Conservation (phyloP, 2,329 filamentous ascomycete species). For the Sarocladiaceae sp. region DNA sequence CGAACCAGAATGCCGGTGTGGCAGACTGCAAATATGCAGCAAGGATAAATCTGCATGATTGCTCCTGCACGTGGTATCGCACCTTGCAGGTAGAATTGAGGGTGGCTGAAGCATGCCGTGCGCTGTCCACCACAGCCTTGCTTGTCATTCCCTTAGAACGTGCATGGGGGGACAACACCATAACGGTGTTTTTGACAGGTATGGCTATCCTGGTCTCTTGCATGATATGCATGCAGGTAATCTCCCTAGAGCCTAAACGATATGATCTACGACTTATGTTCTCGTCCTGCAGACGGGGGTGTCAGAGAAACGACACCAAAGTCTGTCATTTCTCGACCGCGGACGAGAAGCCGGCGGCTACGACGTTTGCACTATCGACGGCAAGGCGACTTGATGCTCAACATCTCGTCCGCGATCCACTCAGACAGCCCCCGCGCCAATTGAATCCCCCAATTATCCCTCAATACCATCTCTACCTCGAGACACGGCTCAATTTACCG, state of each 20-base stretch:
- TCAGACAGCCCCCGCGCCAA: not conserved
- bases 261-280: slow-evolving; percentile 5
- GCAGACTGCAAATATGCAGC: not conserved
- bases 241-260: not conserved
- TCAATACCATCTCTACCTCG: not conserved
- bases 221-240: not conserved
- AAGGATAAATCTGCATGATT: not conserved
- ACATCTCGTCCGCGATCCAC: not conserved
- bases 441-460: too few species aligned
- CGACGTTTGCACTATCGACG: not conserved
- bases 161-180: not conserved
- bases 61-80: not conserved
- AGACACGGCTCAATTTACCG: not conserved
- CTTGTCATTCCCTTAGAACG: not conserved
- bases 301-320: too few species aligned
- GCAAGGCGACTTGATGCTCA: not conserved
- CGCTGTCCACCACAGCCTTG: not conserved
- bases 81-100: not conserved
- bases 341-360: not conserved
- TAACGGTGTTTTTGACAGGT: slow-evolving; percentile 2
- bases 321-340: not conserved
- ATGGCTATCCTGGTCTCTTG: not conserved
- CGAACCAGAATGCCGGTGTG: slow-evolving; percentile 7
- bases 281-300: not conserved
- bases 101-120: not conserved